These are phyloP conservation scores for Fremontodendron californicum DNA, from an alignment of 345 rosid genomes.

Conservation along the genomic window DNA sequence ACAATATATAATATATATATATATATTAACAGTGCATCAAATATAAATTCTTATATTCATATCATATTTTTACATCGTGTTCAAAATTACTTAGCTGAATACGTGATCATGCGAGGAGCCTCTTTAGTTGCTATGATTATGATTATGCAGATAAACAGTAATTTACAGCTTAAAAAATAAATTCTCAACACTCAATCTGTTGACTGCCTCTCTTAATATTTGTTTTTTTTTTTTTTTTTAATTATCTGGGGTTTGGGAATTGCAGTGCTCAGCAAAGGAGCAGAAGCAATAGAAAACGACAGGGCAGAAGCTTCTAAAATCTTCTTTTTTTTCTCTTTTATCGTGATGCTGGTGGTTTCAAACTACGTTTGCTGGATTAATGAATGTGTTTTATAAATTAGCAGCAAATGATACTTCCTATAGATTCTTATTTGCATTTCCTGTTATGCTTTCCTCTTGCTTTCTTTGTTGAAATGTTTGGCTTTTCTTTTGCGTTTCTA, in stretches of 20 bases:
- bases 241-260: neutral
- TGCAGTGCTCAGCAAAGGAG: neutral
- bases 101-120: no score
- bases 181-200: no score
- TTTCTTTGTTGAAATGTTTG: constrained; percentile 36
- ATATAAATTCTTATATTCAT: no score
- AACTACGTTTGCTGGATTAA: constrained; percentile 24
- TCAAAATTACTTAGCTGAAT: no score
- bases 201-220: no score
- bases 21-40: no score
- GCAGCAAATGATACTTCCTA: constrained; percentile 35
- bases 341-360: constrained; percentile 34
- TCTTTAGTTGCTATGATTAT: no score
- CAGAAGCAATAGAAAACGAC: neutral
- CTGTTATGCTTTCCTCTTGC: constrained; percentile 35
- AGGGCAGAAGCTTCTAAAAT: neutral
- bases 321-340: neutral
- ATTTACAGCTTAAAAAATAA: no score
- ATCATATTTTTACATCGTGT: no score
- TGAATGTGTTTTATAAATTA: constrained; percentile 35
- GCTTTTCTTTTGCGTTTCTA: neutral
- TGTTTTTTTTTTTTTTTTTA: no score
- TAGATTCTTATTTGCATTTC: constrained; percentile 36
- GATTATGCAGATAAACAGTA: no score
- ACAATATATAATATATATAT: no score